Evolutionary conservation across 345 rosid genomes (phyloP), one percentile per base, ranked within the genome.

Genomic region (Hevea brasiliensis): DNA sequence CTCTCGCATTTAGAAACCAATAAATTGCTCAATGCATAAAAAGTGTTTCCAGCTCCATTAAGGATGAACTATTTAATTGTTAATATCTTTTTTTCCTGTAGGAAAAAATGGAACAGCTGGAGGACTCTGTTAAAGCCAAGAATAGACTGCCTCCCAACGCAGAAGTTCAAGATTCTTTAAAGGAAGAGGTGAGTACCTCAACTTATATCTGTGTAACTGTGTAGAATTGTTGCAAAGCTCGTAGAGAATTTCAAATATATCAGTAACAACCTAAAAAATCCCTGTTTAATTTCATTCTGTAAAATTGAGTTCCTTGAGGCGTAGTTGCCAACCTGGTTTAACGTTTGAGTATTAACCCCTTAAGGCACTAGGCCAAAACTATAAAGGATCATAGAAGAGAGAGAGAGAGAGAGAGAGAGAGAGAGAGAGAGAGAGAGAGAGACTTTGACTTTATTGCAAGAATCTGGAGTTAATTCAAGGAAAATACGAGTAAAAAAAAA

Each of bases 121-220:
- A 81, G 68, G 70, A 78, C 67, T 67, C 14, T 58, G 74, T 70
- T 48, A 80, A 78, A 75, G 81, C 79, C 26, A 75, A 76, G 77
- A 76, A 51, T 67, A 64, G 24, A 73, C 81, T 76, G 37, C 47
- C 69, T 13, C 77, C 76, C 0, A 77, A 70, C 17, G 70, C 64
- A 23, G 72, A 74, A 66, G 68, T 69, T 54, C 79, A 76, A 47
- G 70, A 74, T 64, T 74, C 87, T 21, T 72, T 90, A 63, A 82
- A 81, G 79, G 81, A 85, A 74, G 93, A 93, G 92, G 98, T 90
- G 79, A 21, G 23, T 61, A 23, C 41, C 42, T 67, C 13, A 47
- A 64, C 10, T 66, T 48, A 12, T 32, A 32, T 4, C 37, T 32
- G 8, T 27, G 5, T 27, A 21, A 67, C 42, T 13, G 18, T 9